Conservation (phyloP, 805 yeast species). For the Teunomyces lycoperdinae region DNA sequence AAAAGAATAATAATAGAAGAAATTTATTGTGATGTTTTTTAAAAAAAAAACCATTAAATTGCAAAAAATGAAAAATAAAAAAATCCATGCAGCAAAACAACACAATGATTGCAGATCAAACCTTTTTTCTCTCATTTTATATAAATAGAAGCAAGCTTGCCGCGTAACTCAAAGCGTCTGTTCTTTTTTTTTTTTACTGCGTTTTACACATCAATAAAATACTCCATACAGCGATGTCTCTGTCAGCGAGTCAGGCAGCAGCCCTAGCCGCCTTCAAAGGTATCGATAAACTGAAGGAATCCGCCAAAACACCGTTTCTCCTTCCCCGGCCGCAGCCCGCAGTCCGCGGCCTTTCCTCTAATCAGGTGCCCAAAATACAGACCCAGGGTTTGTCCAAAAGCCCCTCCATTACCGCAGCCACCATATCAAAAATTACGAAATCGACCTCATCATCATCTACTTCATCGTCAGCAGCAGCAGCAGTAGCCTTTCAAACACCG, state of each 20-base stretch:
- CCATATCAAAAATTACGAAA: no score
- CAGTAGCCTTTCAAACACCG: not conserved
- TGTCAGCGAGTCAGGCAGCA: slow-evolving; percentile 40
- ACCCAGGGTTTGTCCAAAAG: not conserved
- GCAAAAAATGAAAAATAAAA: no score
- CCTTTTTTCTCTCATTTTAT: not conserved
- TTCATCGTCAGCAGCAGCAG: not conserved
- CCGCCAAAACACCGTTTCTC: slow-evolving; percentile 5
- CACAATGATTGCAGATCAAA: no score
- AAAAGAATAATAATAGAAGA: no score
- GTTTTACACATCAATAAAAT: not conserved
- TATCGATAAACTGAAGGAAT: slow-evolving; percentile 7
- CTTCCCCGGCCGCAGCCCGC: slow-evolving; percentile 1
- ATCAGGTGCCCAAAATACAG: slow-evolving; percentile 5
- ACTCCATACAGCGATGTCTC: not conserved
- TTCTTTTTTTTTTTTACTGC: not conserved
- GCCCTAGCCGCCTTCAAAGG: slow-evolving; percentile 44
- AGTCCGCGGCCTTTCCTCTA: slow-evolving; percentile 2
- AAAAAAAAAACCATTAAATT: no score
- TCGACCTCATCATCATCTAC: not conserved
- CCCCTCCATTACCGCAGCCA: not conserved
- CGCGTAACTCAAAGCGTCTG: no score
- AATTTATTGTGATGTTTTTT: no score
- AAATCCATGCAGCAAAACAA: no score
- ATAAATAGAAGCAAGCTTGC: not conserved